Conservation (phyloP, 495 filamentous ascomycete species). For the Xylaria palmicola region DNA sequence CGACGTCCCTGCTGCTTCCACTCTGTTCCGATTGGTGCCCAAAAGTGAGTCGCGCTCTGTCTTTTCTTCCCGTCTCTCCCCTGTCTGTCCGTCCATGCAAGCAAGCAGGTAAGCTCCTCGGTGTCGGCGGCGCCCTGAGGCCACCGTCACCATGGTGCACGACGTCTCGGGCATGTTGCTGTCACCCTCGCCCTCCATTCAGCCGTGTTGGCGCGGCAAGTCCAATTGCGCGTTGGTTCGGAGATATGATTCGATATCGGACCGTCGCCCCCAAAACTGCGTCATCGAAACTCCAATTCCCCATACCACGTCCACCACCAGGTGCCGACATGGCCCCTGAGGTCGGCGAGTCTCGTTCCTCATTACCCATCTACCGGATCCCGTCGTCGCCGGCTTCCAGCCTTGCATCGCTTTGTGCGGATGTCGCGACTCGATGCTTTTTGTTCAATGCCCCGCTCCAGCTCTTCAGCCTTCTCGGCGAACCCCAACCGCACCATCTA, state of each 20-base stretch:
- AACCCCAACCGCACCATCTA: slow-evolving; percentile 2
- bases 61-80: not conserved
- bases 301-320: slow-evolving; percentile 5
- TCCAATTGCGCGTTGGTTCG: slow-evolving; percentile 16
- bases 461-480: not conserved
- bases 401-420: not conserved
- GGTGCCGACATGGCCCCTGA: not conserved
- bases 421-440: not conserved
- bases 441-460: slow-evolving; percentile 25
- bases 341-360: not conserved
- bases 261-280: slow-evolving; percentile 29
- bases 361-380: not conserved
- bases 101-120: slow-evolving; percentile 20
- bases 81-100: not conserved
- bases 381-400: not conserved
- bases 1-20: slow-evolving; percentile 31
- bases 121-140: slow-evolving; percentile 25
- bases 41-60: slow-evolving; percentile 37
- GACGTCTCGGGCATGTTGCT: not conserved
- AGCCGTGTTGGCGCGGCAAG: not conserved
- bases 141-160: not conserved
- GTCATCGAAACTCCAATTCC: slow-evolving; percentile 26
- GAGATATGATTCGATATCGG: slow-evolving; percentile 23
- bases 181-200: slow-evolving; percentile 8
- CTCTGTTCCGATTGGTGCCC: slow-evolving; percentile 41